phyloP scores from a whole-genome alignment of 768 basidiomycete species.

The Mycena sanguinolenta region DNA sequence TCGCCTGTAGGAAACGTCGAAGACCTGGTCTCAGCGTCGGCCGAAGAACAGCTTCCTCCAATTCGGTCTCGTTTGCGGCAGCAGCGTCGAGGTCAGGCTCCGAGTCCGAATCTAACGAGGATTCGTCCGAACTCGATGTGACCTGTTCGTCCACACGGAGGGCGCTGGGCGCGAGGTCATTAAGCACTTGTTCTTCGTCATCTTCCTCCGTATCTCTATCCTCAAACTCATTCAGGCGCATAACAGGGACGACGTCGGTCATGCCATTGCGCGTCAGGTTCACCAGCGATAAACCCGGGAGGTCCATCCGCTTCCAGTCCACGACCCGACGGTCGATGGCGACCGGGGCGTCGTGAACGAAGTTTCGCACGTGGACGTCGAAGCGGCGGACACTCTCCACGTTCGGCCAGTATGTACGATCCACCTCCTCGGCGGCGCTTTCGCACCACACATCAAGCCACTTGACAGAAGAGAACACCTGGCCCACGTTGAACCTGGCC shows the following conservation, averaged over 20 bases:
- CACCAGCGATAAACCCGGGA: not conserved
- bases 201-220: not conserved
- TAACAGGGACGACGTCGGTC: not conserved
- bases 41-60: not conserved
- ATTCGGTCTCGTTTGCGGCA: no score
- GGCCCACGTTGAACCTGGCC: not conserved
- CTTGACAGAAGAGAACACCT: not conserved
- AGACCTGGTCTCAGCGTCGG: not conserved
- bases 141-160: not conserved
- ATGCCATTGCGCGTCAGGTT: not conserved
- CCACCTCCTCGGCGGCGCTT: not conserved
- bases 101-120: not conserved
- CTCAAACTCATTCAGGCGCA: not conserved
- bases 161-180: no score
- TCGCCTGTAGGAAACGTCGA: not conserved
- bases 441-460: slow-evolving; percentile 3
- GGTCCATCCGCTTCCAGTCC: not conserved
- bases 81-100: not conserved
- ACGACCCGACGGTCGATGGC: not conserved
- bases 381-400: not conserved
- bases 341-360: not conserved
- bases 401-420: not conserved
- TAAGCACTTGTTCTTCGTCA: not conserved
- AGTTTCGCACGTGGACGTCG: not conserved
- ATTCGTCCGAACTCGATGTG: not conserved